A percentile compares a stretch with the other conserved stretches of the same genome.
These are phyloP conservation scores for Parathielavia hyrcaniae DNA, from an alignment of 495 filamentous ascomycete genomes.

Conservation along the genomic window DNA sequence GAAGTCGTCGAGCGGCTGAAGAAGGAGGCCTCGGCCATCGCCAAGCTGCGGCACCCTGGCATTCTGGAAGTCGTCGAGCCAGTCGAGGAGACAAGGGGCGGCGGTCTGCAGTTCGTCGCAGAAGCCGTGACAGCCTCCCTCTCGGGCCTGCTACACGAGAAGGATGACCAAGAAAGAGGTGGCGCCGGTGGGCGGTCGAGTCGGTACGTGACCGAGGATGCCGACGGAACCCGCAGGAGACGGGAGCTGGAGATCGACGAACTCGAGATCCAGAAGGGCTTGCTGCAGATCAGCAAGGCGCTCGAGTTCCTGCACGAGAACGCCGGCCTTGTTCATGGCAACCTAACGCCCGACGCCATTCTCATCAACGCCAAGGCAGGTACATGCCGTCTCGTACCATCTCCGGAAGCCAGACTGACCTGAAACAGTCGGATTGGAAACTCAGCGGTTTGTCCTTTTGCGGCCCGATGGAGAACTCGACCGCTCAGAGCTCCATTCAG, in stretches of 20 bases:
- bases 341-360: conserved; percentile 91
- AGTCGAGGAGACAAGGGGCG: conserved; percentile 84
- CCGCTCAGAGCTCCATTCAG: conserved; percentile 57
- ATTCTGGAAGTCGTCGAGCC: conserved; percentile 91
- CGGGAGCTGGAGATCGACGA: conserved; percentile 94
- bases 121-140: conserved; percentile 83
- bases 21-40: conserved; percentile 82
- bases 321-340: conserved; percentile 86
- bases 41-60: conserved; percentile 80
- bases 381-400: conserved; percentile 4
- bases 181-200: conserved; percentile 62
- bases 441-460: conserved; percentile 89
- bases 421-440: conserved; percentile 84
- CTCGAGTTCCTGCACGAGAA: conserved; percentile 96
- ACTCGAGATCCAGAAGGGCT: conserved; percentile 92
- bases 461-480: conserved; percentile 64
- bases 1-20: conserved; percentile 86
- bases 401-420: conserved; percentile 18
- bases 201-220: conserved; percentile 76
- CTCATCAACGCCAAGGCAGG: conserved; percentile 85
- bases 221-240: conserved; percentile 63
- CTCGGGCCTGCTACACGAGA: conserved; percentile 74
- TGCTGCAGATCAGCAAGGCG: conserved; percentile 88
- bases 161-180: conserved; percentile 77
- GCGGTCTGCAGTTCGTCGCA: conserved; percentile 92